Conservation (phyloP, 352 stramenopile species). For the Phytophthora kernoviae region DNA sequence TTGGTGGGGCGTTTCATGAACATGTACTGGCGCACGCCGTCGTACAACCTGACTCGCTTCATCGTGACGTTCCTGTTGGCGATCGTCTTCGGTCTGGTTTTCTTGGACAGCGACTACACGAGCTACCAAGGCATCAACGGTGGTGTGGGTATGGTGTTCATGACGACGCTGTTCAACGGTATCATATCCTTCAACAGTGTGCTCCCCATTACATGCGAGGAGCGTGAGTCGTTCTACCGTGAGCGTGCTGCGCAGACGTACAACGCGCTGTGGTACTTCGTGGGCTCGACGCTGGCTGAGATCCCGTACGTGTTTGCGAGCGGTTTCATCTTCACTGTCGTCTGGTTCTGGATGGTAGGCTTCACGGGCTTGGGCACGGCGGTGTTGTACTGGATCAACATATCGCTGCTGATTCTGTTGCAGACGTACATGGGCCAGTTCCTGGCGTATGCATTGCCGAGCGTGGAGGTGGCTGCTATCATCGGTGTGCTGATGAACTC, state of each 20-base stretch:
- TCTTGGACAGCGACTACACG: slow-evolving; percentile 42
- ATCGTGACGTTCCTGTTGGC: slow-evolving; percentile 31
- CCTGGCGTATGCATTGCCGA: slow-evolving; percentile 24
- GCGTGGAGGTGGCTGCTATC: slow-evolving; percentile 26
- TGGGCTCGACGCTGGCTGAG: slow-evolving; percentile 89
- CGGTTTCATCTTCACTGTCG: slow-evolving; percentile 37
- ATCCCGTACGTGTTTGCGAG: slow-evolving; percentile 60
- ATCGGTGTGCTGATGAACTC: slow-evolving; percentile 33
- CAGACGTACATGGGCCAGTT: slow-evolving; percentile 47
- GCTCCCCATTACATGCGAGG: slow-evolving; percentile 25
- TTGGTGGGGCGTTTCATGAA: slow-evolving; percentile 48
- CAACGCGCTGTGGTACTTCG: slow-evolving; percentile 73
- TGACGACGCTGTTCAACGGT: slow-evolving; percentile 77
- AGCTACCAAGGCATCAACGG: slow-evolving; percentile 48
- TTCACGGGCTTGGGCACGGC: slow-evolving; percentile 34
- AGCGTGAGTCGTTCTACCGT: slow-evolving; percentile 69
- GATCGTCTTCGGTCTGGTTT: slow-evolving; percentile 64
- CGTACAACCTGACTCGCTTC: slow-evolving; percentile 84
- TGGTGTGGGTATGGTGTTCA: slow-evolving; percentile 43
- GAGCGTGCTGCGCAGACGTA: slow-evolving; percentile 93
- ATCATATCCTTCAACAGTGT: slow-evolving; percentile 50
- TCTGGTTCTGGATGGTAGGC: slow-evolving; percentile 47
- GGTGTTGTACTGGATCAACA: slow-evolving; percentile 38
- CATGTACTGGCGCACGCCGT: slow-evolving; percentile 85
- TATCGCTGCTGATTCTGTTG: slow-evolving; percentile 40